These are phyloP conservation scores for Apiotrichum veenhuisii DNA, from an alignment of 1,284 basidiomycete genomes.

Conservation along the genomic window DNA sequence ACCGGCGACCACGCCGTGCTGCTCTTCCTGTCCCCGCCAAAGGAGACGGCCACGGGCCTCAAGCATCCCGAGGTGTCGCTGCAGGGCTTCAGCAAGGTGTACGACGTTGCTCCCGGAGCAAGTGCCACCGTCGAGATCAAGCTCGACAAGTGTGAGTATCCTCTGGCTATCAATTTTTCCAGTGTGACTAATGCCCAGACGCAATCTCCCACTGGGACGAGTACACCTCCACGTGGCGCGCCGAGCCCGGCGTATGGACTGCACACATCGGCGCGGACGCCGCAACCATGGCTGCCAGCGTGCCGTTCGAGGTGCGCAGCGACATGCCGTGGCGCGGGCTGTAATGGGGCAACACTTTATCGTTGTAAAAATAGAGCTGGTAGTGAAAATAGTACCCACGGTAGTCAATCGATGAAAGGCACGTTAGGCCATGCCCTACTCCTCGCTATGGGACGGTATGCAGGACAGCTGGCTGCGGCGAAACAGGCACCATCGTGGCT, in stretches of 20 bases:
- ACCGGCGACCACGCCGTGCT: slow-evolving; percentile 42
- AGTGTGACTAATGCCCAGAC: slow-evolving; percentile 10
- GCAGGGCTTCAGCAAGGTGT: slow-evolving; percentile 28
- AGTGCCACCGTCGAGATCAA: slow-evolving; percentile 28
- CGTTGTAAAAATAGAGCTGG: too few species aligned
- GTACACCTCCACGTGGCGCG: slow-evolving; percentile 34
- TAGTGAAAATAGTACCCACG: too few species aligned
- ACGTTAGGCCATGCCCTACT: too few species aligned
- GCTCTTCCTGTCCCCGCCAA: not conserved
- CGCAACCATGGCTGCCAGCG: slow-evolving; percentile 24
- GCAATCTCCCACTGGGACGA: slow-evolving; percentile 50
- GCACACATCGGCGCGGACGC: slow-evolving; percentile 36
- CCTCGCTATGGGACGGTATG: too few species aligned
- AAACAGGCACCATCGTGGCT: too few species aligned
- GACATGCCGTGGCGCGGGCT: slow-evolving; percentile 38
- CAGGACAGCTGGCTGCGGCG: too few species aligned
- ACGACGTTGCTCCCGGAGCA: slow-evolving; percentile 12
- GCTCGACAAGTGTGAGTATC: slow-evolving; percentile 43
- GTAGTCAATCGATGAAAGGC: too few species aligned
- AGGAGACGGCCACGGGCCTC: slow-evolving; percentile 26
- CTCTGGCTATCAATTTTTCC: slow-evolving; percentile 8
- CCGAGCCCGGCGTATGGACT: slow-evolving; percentile 40
- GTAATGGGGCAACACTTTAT: too few species aligned
- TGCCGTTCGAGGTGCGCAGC: slow-evolving; percentile 26
- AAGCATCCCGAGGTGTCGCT: slow-evolving; percentile 40